Base-by-base conservation (phyloP, 2,329 filamentous ascomycete species). In the Phyllosticta citriasiana region DNA sequence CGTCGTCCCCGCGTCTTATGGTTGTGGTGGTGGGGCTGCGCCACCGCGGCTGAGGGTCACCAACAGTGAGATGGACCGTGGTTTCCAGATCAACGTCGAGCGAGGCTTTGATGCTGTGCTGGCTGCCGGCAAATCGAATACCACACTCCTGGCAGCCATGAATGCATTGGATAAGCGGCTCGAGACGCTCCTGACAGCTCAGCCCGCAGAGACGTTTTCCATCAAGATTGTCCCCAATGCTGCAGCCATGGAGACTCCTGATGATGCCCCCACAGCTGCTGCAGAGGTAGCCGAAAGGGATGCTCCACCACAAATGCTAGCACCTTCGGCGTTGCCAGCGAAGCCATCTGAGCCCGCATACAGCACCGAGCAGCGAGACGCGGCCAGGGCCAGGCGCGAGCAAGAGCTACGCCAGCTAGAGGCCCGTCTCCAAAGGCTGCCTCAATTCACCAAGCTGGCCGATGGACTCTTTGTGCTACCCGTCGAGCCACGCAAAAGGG, bases 31-130 rank as follows among this genome's bases (percentile, higher is more conserved):
- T 52, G 27, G 27, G 27, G 14, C 33, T 16, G 53, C 53, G 16
- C 76, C 75, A 27, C 85, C 89, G 47, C 77, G 75, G 16, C 76
- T 94, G 59, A 80, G 79, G 19, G 83, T 93, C 57, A 78, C 75
- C 63, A 91, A 92, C 69, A 81, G 82, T 64, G 85, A 86, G 66
- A 89, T 91, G 67, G 86, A 85, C 2, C 78, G 85, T 63, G 87
- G 85, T 1, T 92, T 88, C 70, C 82, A 86, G 67, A 82, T 89
- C 72, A 93, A 92, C 72, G 82, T 94, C 47, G 88, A 91, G 70
- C 80, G 78, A 65, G 89, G 88, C 8, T 94, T 90, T 77, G 83
- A 87, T 63, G 78, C 75, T 50, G 79, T 93, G 57, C 83, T 84
- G 0, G 73, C 80, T 51, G 81, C 82, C 27, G n/a, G 19, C 51